Base-by-base conservation (phyloP, 2,329 filamentous ascomycete genomes). In the Fusarium nanum region DNA sequence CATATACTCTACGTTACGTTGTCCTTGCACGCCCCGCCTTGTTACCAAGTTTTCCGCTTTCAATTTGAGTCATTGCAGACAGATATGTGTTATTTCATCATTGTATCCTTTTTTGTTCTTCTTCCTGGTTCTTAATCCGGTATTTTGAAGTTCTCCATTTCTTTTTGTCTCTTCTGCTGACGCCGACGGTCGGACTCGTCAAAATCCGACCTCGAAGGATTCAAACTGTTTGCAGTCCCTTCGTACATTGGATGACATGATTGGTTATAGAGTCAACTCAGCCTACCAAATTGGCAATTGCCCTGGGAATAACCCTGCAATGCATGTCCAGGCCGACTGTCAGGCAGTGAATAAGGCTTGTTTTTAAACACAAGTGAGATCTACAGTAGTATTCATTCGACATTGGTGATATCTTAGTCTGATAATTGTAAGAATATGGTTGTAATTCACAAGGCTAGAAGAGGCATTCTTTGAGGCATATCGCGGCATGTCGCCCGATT, bases 201-300 rank as follows among this genome's bases (percentile, higher is more conserved):
- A 32, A 22, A 63, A 27, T 28, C 30, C 37, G 44, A 46, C 20
- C n/a, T 44, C 44, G 44, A 63, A 46, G 58, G 58, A 56, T 64
- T 63, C 40, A 23, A 46, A 41, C 28, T 47, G 48, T 63, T 64
- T 63, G 60, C 22, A 11, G 28, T 20, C 41, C 49, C 34, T 53
- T 53, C 34, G 13, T 6, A 47, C 23, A 63, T 18, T 18, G 7
- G 18, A 56, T 25, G 28, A 47, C 34, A 18, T 63, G 42, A 63
- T 48, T 64, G 49, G 60, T n/a, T 50, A 18, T 30, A 44, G 48
- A 18, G 22, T 20, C 63, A 56, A 52, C 49, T 68, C 70, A 65
- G 63, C 69, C 63, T 66, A 53, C 56, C 67, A 71, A 60, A 30
- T 53, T 60, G 61, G 63, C 46, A 71, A 72, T 56, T 49, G 44